Evolutionary conservation across 1,284 basidiomycete genomes (phyloP).

Genomic region (Anthracocystis panici-leucophaei): DNA sequence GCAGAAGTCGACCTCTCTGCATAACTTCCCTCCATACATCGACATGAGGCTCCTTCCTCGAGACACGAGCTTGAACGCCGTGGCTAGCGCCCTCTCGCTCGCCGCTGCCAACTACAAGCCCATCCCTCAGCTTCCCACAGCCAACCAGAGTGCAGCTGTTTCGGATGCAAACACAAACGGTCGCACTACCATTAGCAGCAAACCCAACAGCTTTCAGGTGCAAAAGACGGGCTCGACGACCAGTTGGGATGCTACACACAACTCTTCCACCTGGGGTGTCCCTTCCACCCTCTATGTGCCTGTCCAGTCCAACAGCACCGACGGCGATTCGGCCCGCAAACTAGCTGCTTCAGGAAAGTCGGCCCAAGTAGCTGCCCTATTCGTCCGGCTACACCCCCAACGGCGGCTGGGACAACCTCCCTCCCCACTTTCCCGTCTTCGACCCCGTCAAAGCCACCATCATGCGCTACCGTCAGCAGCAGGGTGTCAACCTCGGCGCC

Average conservation of each 20-base stretch:
- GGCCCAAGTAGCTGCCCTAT: constrained; percentile 60
- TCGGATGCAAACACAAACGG: constrained; percentile 2
- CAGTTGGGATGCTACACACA: constrained; percentile 36
- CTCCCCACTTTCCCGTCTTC: constrained; percentile 59
- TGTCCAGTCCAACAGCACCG: constrained; percentile 21
- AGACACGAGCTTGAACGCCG: constrained; percentile 41
- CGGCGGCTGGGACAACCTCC: constrained; percentile 53
- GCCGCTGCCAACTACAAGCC: constrained; percentile 69
- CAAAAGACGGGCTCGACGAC: constrained; percentile 34
- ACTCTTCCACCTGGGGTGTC: constrained; percentile 55
- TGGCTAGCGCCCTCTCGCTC: constrained; percentile 63
- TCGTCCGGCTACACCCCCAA: constrained; percentile 60
- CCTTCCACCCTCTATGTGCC: constrained; percentile 58
- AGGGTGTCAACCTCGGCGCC: constrained; percentile 60
- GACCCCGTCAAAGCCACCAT: constrained; percentile 64
- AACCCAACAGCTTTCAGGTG: constrained; percentile 41
- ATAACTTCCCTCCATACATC: neutral
- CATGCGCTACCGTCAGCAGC: constrained; percentile 65
- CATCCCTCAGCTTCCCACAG: constrained; percentile 55
- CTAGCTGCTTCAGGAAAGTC: constrained; percentile 47
- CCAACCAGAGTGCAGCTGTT: constrained; percentile 25
- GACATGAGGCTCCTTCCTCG: constrained; percentile 50
- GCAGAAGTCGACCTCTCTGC: neutral
- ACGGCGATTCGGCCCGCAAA: constrained; percentile 24
- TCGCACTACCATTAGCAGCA: constrained; percentile 27